phyloP scores from a whole-genome alignment of 2,329 filamentous ascomycete genomes.

The Penicillium oxalicum region DNA sequence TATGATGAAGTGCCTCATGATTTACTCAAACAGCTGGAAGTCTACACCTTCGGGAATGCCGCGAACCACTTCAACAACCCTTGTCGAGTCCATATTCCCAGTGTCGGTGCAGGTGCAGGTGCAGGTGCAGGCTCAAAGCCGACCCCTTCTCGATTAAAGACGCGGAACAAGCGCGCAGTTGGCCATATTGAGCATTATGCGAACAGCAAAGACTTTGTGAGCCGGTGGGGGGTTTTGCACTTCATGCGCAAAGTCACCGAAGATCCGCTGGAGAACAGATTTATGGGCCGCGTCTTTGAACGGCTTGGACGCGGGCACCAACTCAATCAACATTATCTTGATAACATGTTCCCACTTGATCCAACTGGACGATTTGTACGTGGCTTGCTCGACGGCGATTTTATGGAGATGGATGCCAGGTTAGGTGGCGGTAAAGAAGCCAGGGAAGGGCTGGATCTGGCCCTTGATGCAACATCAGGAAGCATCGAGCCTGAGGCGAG shows the following conservation, averaged over 20 bases:
- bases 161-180: slow-evolving; percentile 36
- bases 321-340: slow-evolving; percentile 43
- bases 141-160: background rate
- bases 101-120: slow-evolving; percentile 16
- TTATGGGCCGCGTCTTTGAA: slow-evolving; percentile 46
- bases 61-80: slow-evolving; percentile 81
- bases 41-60: slow-evolving; percentile 70
- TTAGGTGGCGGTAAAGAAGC: background rate
- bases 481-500: background rate
- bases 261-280: slow-evolving; percentile 55
- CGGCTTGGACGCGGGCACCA: slow-evolving; percentile 38
- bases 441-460: background rate
- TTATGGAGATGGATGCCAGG: slow-evolving; percentile 30
- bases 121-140: slow-evolving; percentile 15
- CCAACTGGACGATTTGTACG: slow-evolving; percentile 4
- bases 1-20: slow-evolving; percentile 64
- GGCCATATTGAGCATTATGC: slow-evolving; percentile 75
- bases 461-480: background rate
- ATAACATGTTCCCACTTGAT: slow-evolving; percentile 38
- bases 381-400: slow-evolving; percentile 9
- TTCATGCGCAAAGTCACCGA: slow-evolving; percentile 64
- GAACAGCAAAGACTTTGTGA: slow-evolving; percentile 67
- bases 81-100: slow-evolving; percentile 11
- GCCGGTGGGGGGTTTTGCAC: slow-evolving; percentile 23
- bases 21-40: slow-evolving; percentile 62